Evolutionary conservation across 2,329 filamentous ascomycete species (phyloP).

Genomic region (Trichoderma breve): DNA sequence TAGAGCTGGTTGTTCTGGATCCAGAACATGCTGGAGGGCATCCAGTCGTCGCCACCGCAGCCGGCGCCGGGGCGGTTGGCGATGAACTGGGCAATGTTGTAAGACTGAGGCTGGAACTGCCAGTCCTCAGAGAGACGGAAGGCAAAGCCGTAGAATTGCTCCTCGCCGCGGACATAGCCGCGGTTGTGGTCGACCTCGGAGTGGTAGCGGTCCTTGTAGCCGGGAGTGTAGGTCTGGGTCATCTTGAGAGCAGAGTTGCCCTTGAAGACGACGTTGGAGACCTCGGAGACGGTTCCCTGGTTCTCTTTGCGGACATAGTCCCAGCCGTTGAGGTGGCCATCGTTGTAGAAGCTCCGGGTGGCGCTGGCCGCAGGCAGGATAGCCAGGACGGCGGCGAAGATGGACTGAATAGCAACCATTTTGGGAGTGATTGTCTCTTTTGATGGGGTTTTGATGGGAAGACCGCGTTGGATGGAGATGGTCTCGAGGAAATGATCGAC

Average conservation of each 20-base stretch:
- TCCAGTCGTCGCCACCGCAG: slow-evolving; percentile 45
- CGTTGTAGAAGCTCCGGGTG: slow-evolving; percentile 42
- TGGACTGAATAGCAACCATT: slow-evolving; percentile 20
- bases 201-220: slow-evolving; percentile 47
- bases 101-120: slow-evolving; percentile 46
- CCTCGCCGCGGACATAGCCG: slow-evolving; percentile 45
- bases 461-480: background rate
- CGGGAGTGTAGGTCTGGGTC: slow-evolving; percentile 43
- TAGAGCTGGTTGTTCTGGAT: slow-evolving; percentile 42
- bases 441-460: background rate
- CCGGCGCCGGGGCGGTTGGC: slow-evolving; percentile 44
- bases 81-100: slow-evolving; percentile 52
- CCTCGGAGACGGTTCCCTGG: slow-evolving; percentile 41
- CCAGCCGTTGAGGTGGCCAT: slow-evolving; percentile 43
- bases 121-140: slow-evolving; percentile 48
- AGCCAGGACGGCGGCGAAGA: slow-evolving; percentile 23
- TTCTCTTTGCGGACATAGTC: slow-evolving; percentile 39
- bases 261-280: slow-evolving; percentile 41
- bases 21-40: slow-evolving; percentile 51
- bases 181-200: slow-evolving; percentile 45
- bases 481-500: background rate
- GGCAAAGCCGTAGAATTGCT: slow-evolving; percentile 49
- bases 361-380: slow-evolving; percentile 31
- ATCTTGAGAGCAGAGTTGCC: slow-evolving; percentile 43
- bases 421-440: background rate